A percentile compares a stretch with the other conserved stretches of the same genome.
Conservation (phyloP, 768 basidiomycete species). For the Tulasnella sp. region DNA sequence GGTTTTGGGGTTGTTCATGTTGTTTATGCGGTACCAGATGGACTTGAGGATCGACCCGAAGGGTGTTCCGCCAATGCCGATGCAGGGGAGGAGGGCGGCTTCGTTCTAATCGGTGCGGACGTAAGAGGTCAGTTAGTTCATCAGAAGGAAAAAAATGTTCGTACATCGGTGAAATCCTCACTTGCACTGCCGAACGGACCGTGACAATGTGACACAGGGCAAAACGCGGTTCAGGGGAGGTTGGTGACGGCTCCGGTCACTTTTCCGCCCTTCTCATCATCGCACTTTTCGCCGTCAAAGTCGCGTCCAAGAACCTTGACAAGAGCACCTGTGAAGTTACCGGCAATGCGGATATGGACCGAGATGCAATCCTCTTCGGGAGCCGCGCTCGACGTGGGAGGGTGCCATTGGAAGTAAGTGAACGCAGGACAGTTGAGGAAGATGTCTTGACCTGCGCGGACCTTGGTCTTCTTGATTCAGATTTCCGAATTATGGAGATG, state of each 20-base stretch:
- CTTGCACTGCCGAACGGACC: slow-evolving; percentile 60
- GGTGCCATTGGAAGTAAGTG: slow-evolving; percentile 96
- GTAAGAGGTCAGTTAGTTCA: background rate
- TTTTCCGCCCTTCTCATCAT: background rate
- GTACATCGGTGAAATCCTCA: slow-evolving; percentile 76
- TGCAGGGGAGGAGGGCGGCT: slow-evolving; percentile 82
- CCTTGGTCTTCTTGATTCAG: slow-evolving; percentile 87
- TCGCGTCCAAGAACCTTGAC: slow-evolving; percentile 3
- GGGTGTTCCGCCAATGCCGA: slow-evolving; percentile 94
- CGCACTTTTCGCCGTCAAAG: background rate
- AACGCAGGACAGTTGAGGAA: slow-evolving; percentile 88
- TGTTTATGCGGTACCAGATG: slow-evolving; percentile 94
- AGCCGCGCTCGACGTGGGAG: slow-evolving; percentile 87
- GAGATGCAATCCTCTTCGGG: slow-evolving; percentile 95
- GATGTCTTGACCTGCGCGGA: slow-evolving; percentile 86
- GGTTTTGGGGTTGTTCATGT: slow-evolving; percentile 58
- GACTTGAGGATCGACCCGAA: slow-evolving; percentile 77
- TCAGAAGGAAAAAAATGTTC: too few relatives aligned
- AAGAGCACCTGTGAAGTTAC: slow-evolving; percentile 69
- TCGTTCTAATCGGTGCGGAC: slow-evolving; percentile 51
- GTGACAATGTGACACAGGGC: background rate
- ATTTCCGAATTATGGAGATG: slow-evolving; percentile 67
- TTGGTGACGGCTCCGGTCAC: background rate
- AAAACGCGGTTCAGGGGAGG: background rate
- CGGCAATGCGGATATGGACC: slow-evolving; percentile 87